Base-by-base conservation (phyloP, 225 moss, liverwort and hornwort species). In the Pseudoscleropodium purum region DNA sequence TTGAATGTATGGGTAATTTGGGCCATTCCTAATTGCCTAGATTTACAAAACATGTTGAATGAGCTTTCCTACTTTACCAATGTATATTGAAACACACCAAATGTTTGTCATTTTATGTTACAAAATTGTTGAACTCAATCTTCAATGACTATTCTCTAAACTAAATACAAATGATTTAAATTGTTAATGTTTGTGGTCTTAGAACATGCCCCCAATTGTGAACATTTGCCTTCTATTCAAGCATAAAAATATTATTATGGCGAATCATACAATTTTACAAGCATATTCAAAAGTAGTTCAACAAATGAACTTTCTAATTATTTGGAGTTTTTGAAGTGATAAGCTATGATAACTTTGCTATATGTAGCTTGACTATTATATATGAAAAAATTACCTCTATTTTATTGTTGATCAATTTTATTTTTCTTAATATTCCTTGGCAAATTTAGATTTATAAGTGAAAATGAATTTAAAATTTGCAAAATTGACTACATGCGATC, bases 61-160 rank as follows among this genome's bases (percentile, higher is more conserved):
- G 7, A 20, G 20, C 13, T 19, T 47, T 41, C 3, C 10, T 29
- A 74, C 2, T 30, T 45, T 45, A 74, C 29, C 9, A 45, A 74
- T 30, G 1, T 27, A 45, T 29, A 6, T 30, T 10, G 4, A 74
- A 74, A 74, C 4, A 10, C 30, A 0, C 10, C 0, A 69, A 1
- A 24, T n/a, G 10, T 45, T 74, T 73, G 15, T 72, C 26, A 72
- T 10, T 29, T 74, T 18, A 16, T 74, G 3, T 29, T 43, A 29
- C 4, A 15, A 26, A 26, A 41, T 72, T 72, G 13, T 72, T 72
- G 41, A 41, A 41, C 8, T 72, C 72, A 41, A 41, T 72, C 26
- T 72, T n/a, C 70, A 70, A 70, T 14, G 39, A 24, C 26, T 26
- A 72, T 43, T 43, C 0, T 26, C 3, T 72, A 1, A 72, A 41